Evolutionary conservation across 2,329 filamentous ascomycete genomes (phyloP).

Genomic region (Juglanconis sp.): DNA sequence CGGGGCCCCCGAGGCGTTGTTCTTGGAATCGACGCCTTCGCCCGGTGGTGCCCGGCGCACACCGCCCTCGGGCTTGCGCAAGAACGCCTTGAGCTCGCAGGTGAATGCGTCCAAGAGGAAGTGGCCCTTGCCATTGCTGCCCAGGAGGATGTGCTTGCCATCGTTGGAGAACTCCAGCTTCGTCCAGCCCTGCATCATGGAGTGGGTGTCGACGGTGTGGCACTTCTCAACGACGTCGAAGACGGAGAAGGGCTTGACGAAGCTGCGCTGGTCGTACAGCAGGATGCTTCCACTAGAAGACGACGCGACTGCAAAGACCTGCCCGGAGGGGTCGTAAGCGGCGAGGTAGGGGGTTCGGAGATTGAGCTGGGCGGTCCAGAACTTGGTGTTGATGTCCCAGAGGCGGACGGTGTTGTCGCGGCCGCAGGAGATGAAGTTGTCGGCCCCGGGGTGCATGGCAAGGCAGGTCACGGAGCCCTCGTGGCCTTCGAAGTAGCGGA

Average conservation of each 20-base stretch:
- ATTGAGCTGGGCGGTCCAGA: slow-evolving; percentile 75
- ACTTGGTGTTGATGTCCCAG: slow-evolving; percentile 82
- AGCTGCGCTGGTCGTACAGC: slow-evolving; percentile 91
- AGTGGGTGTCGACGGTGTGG: slow-evolving; percentile 49
- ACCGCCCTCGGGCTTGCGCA: slow-evolving; percentile 56
- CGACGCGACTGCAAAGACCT: slow-evolving; percentile 85
- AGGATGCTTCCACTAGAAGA: slow-evolving; percentile 75
- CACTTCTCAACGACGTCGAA: slow-evolving; percentile 72
- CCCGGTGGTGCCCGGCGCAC: slow-evolving; percentile 52
- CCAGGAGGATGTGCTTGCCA: slow-evolving; percentile 79
- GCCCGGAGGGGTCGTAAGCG: slow-evolving; percentile 88
- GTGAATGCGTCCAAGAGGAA: slow-evolving; percentile 93
- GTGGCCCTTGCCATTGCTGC: slow-evolving; percentile 80
- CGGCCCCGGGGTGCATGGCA: slow-evolving; percentile 77
- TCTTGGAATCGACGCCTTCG: slow-evolving; percentile 38
- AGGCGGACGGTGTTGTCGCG: slow-evolving; percentile 87
- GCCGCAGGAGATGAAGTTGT: slow-evolving; percentile 89
- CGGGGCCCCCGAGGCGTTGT: slow-evolving; percentile 27
- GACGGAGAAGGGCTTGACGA: slow-evolving; percentile 84
- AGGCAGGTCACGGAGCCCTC: slow-evolving; percentile 80
- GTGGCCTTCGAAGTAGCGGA: slow-evolving; percentile 94
- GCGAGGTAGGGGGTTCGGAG: slow-evolving; percentile 78
- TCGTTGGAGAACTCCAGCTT: slow-evolving; percentile 96
- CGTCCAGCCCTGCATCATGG: slow-evolving; percentile 72
- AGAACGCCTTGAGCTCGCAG: slow-evolving; percentile 72